Evolutionary conservation across 176 grass and related monocot species (phyloP).

Genomic region (Oryza nivara): DNA sequence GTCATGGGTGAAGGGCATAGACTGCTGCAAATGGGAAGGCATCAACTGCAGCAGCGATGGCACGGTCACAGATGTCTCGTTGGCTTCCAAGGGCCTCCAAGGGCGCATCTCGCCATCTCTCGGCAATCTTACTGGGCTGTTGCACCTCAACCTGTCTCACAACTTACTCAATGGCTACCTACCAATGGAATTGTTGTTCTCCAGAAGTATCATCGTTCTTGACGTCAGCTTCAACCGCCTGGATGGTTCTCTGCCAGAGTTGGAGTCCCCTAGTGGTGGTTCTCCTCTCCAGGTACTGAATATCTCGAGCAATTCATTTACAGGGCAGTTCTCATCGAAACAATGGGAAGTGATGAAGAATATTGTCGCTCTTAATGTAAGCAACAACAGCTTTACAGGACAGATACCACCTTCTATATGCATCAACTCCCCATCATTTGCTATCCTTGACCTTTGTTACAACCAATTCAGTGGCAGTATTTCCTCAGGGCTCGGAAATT

Average conservation of each 20-base stretch:
- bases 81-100: slow-evolving; percentile 55
- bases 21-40: slow-evolving; percentile 82
- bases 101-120: slow-evolving; percentile 53
- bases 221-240: slow-evolving; percentile 81
- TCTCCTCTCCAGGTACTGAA: slow-evolving; percentile 69
- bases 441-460: slow-evolving; percentile 53
- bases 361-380: slow-evolving; percentile 68
- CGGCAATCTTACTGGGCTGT: slow-evolving; percentile 52
- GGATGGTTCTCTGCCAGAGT: slow-evolving; percentile 36
- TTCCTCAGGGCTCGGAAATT: slow-evolving; percentile 57
- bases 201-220: slow-evolving; percentile 48
- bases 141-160: slow-evolving; percentile 62
- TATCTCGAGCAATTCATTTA: slow-evolving; percentile 72
- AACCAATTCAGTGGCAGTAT: slow-evolving; percentile 63
- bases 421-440: slow-evolving; percentile 44
- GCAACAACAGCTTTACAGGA: slow-evolving; percentile 79
- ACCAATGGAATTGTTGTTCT: slow-evolving; percentile 50
- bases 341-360: slow-evolving; percentile 45
- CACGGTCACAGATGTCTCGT: slow-evolving; percentile 46
- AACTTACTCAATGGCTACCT: slow-evolving; percentile 51
- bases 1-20: slow-evolving; percentile 47
- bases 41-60: slow-evolving; percentile 41
- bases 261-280: slow-evolving; percentile 3
- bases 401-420: slow-evolving; percentile 62
- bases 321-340: slow-evolving; percentile 47